Evolutionary conservation across 2,329 filamentous ascomycete genomes (phyloP).

Genomic region (Fulvia fulva): DNA sequence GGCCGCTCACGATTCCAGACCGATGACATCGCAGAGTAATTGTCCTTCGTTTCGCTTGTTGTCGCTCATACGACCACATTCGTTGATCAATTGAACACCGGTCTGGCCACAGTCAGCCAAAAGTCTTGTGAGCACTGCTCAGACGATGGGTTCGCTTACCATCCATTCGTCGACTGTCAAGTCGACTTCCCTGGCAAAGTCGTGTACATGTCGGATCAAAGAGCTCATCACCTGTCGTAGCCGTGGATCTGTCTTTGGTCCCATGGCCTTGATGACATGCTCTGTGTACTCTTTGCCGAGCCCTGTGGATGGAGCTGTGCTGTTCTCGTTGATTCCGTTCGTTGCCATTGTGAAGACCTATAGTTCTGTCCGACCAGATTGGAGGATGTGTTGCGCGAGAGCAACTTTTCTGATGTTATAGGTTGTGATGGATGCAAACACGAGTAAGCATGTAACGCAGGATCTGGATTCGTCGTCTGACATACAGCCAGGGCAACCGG

Average conservation of each 20-base stretch:
- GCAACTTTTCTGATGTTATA: background rate
- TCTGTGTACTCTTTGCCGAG: slow-evolving; percentile 27
- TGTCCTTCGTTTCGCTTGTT: slow-evolving; percentile 62
- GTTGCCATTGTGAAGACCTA: background rate
- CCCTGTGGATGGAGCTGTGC: slow-evolving; percentile 1
- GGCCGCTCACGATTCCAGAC: slow-evolving; percentile 43
- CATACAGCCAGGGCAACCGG: background rate
- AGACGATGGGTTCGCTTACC: slow-evolving; percentile 18
- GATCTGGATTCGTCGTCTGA: background rate
- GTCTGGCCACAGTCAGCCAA: background rate
- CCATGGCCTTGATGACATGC: slow-evolving; percentile 35
- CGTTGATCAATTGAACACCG: slow-evolving; percentile 47
- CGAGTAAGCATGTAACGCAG: background rate
- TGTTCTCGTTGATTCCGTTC: slow-evolving; percentile 1
- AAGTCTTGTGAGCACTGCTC: background rate
- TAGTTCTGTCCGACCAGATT: background rate
- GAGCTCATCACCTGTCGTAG: slow-evolving; percentile 42
- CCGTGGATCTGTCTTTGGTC: slow-evolving; percentile 33
- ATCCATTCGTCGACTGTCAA: slow-evolving; percentile 58
- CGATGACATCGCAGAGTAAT: slow-evolving; percentile 55
- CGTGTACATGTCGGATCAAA: slow-evolving; percentile 55
- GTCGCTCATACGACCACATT: slow-evolving; percentile 60
- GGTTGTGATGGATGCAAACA: background rate
- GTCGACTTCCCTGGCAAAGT: slow-evolving; percentile 57
- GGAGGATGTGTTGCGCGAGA: background rate